Percentiles rank a stretch among this genome's conserved stretches.
phyloP scores from a whole-genome alignment of 148 eudicot species.

The Amaranthus cruentus region DNA sequence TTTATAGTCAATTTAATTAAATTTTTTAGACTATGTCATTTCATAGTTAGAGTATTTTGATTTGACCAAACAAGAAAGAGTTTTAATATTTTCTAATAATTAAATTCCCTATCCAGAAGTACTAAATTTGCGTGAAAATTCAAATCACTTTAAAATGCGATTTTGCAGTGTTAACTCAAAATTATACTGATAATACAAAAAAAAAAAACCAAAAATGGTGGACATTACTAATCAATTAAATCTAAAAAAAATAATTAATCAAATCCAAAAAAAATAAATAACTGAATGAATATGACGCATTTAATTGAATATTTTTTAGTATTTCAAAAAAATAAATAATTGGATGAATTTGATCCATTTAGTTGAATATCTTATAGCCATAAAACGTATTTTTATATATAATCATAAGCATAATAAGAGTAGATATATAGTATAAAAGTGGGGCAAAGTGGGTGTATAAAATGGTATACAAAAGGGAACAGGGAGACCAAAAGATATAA shows the following conservation, averaged over 20 bases:
- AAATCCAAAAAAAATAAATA: neutral
- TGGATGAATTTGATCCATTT: neutral
- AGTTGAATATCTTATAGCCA: neutral
- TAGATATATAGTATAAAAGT: neutral
- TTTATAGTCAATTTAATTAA: no score
- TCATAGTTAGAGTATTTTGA: no score
- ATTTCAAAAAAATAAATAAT: neutral
- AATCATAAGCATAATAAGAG: neutral
- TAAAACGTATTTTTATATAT: neutral
- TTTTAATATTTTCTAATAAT: no score
- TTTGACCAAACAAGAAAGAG: no score
- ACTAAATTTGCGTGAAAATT: no score
- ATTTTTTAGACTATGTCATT: no score
- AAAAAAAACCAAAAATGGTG: no score
- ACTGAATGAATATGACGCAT: neutral
- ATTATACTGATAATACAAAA: no score
- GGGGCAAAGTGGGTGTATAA: neutral
- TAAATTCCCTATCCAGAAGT: no score
- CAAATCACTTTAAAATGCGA: no score
- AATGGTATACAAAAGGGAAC: slow-evolving; percentile 11
- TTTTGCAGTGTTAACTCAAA: no score
- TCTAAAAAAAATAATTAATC: neutral
- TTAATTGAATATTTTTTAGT: neutral
- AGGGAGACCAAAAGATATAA: slow-evolving; percentile 26
- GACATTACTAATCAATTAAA: no score